Evolutionary conservation across 2,329 filamentous ascomycete genomes (phyloP), one percentile per base, ranked within the genome.

Genomic region (Colletotrichum limetticola): DNA sequence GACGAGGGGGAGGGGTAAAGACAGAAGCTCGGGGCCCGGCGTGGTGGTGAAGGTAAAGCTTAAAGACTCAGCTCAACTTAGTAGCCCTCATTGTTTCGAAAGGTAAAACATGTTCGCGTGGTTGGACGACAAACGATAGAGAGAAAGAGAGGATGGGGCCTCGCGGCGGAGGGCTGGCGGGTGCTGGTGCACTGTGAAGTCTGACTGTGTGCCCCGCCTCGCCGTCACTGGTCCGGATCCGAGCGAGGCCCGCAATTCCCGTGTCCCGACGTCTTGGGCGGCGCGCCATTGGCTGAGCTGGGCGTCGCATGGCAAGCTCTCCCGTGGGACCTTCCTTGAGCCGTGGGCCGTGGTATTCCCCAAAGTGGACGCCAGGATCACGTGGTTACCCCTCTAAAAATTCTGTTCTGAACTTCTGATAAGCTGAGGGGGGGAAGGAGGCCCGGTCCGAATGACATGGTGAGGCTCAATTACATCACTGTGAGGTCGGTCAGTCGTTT

Each of bases 221-320:
- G 59, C 70, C 70, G 70, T 72, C 70, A 70, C 66, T 72, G 70
- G 66, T 70, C 66, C 70, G 70, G 70, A 70, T 66, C 70, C 66
- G 70, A 70, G 19, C n/a, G 2, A 16, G 49, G 5, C 35, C 70
- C 70, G 12, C 19, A 28, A 30, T 24, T 60, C 60, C 70, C 66
- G 66, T 70, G 60, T 28, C 60, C 42, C 66, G 60, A 65, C 32
- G 26, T 6, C 16, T 16, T 61, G 22, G 8, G n/a, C 66, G 5
- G 42, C 8, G 16, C 30, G 3, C 60, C 32, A 72, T 70, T 72
- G 70, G 70, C 49, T 37, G 30, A 42, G 37, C 2, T 16, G 32
- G 26, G n/a, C 14, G 4, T 56, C 46, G 26, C 49, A 59, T 35
- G 42, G 42, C 11, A 42, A 26, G 68, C 62, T 12, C 14, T 9